These are phyloP conservation scores for Rhexocercosporidium sp. DNA, from an alignment of 2,329 filamentous ascomycete species.

Conservation along the genomic window DNA sequence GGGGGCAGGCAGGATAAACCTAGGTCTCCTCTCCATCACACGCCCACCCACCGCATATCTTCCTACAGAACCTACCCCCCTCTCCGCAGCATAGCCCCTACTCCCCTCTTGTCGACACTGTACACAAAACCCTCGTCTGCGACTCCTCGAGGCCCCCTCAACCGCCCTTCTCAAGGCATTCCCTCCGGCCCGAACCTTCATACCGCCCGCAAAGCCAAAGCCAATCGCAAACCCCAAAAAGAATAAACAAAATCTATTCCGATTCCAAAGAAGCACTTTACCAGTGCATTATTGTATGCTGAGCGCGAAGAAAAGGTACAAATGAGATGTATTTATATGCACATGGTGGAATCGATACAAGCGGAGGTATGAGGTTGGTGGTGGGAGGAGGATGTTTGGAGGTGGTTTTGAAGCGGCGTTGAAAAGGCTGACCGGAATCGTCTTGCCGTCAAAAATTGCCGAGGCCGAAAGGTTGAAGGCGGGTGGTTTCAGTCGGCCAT, in stretches of 20 bases:
- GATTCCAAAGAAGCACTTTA: neutral
- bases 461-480: neutral
- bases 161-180: neutral
- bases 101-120: constrained; percentile 14
- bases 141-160: neutral
- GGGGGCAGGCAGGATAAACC: constrained; percentile 32
- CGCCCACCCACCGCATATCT: neutral
- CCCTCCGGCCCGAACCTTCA: neutral
- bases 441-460: neutral
- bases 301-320: neutral
- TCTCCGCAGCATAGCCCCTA: neutral
- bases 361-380: neutral
- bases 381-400: neutral
- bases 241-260: neutral
- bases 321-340: neutral
- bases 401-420: neutral
- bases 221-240: neutral
- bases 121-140: constrained; percentile 10
- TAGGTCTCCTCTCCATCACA: neutral
- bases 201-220: neutral
- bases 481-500: neutral
- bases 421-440: neutral
- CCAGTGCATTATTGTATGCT: neutral
- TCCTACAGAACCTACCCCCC: neutral
- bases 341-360: neutral